phyloP scores from a whole-genome alignment of 164 flowering plant genomes.

The Magnolia sinica region DNA sequence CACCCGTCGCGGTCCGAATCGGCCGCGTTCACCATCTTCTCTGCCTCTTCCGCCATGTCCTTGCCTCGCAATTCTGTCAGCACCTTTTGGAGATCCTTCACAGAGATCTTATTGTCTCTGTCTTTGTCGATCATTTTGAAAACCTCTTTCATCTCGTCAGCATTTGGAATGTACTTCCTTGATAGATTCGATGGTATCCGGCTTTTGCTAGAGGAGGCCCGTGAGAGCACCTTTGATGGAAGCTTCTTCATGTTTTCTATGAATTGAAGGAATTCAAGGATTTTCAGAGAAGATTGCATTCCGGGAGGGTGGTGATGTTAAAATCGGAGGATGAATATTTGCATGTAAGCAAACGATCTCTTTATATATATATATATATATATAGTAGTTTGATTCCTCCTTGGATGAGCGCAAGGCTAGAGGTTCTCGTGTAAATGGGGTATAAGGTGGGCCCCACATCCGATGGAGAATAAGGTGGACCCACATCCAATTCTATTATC shows the following conservation, averaged over 20 bases:
- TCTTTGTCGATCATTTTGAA: slow-evolving; percentile 63
- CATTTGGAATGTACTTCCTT: slow-evolving; percentile 29
- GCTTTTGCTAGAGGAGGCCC: not conserved
- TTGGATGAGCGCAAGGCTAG: not conserved
- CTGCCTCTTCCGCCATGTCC: slow-evolving; percentile 35
- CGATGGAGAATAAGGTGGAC: not conserved
- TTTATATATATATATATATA: too few species aligned
- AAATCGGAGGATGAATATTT: not conserved
- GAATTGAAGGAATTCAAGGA: not conserved
- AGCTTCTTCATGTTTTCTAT: not conserved
- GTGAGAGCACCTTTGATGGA: not conserved
- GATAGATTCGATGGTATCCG: not conserved
- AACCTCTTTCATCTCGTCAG: slow-evolving; percentile 56
- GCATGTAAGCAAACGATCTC: not conserved
- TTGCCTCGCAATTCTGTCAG: slow-evolving; percentile 45
- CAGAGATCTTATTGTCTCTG: slow-evolving; percentile 75
- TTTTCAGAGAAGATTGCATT: not conserved
- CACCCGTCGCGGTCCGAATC: slow-evolving; percentile 74
- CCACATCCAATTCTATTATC: too few species aligned
- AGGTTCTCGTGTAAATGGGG: not conserved
- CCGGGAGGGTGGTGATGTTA: not conserved
- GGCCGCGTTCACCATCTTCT: slow-evolving; percentile 49
- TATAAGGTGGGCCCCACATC: not conserved
- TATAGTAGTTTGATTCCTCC: not conserved
- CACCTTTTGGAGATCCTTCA: slow-evolving; percentile 49